phyloP scores from a whole-genome alignment of 192 early-diverging fungal genomes.

The Entomortierella lignicola region DNA sequence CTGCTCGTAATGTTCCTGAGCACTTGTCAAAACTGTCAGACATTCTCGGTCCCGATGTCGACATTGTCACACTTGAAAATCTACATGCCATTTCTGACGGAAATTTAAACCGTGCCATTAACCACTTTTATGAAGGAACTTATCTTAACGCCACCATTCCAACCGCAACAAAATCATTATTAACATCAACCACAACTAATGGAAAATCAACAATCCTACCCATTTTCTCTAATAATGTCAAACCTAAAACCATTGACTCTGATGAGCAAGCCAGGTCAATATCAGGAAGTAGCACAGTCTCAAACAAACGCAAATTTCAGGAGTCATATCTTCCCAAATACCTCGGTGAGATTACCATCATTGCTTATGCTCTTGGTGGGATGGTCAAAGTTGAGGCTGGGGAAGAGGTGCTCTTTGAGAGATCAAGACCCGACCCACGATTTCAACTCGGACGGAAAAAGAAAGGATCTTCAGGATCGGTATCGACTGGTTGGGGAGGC shows the following conservation, averaged over 20 bases:
- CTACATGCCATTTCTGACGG: conserved; percentile 51
- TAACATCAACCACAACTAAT: not conserved
- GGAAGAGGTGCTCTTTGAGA: conserved; percentile 45
- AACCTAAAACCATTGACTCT: not conserved
- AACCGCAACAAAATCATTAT: not conserved
- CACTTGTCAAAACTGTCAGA: conserved; percentile 36
- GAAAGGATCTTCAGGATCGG: conserved; percentile 22
- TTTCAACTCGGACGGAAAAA: conserved; percentile 30
- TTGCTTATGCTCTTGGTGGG: conserved; percentile 61
- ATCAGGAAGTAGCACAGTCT: conserved; percentile 4
- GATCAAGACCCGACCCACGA: conserved; percentile 32
- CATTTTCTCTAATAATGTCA: not conserved
- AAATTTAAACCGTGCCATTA: conserved; percentile 56
- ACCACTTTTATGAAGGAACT: conserved; percentile 53
- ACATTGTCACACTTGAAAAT: conserved; percentile 38
- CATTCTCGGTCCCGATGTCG: conserved; percentile 49
- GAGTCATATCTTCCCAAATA: conserved; percentile 30
- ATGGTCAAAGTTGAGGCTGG: conserved; percentile 53
- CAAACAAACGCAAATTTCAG: conserved; percentile 15
- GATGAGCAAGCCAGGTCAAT: conserved; percentile 15
- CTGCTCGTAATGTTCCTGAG: conserved; percentile 16
- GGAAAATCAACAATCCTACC: not conserved
- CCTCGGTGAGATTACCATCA: conserved; percentile 27
- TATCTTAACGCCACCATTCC: conserved; percentile 22
- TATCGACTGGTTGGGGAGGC: conserved; percentile 30